Percentiles rank a stretch among this genome's conserved stretches.
Conservation (phyloP, 1,139 yeast species). For the Geotrichum citri-aurantii region DNA sequence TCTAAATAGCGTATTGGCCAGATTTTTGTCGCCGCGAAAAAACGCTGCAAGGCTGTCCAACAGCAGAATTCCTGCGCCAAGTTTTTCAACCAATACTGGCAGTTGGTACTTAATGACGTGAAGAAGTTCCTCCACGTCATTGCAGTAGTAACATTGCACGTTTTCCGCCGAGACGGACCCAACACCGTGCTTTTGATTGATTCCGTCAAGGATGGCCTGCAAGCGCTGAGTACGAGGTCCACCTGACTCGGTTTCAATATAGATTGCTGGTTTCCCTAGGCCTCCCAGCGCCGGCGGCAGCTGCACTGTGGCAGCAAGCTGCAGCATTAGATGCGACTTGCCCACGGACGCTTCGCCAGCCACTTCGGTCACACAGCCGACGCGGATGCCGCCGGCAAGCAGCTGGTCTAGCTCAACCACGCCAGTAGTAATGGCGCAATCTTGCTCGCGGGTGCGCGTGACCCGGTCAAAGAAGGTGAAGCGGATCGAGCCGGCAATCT, state of each 20-base stretch:
- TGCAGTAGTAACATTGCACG: constrained; percentile 58
- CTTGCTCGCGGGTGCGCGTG: constrained; percentile 7
- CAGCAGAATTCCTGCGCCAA: constrained; percentile 49
- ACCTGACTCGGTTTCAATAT: constrained; percentile 71
- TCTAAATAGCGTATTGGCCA: not conserved
- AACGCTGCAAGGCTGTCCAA: constrained; percentile 89
- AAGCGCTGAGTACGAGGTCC: constrained; percentile 58
- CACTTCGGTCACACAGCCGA: constrained; percentile 67
- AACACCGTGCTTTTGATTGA: constrained; percentile 22
- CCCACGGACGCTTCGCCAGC: constrained; percentile 85
- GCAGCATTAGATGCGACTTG: constrained; percentile 70
- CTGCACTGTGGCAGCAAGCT: constrained; percentile 55
- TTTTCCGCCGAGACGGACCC: constrained; percentile 39
- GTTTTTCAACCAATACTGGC: constrained; percentile 46
- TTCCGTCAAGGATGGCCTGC: constrained; percentile 34
- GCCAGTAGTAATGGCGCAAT: constrained; percentile 6
- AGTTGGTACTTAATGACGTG: constrained; percentile 68
- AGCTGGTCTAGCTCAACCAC: constrained; percentile 4
- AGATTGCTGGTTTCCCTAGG: constrained; percentile 46
- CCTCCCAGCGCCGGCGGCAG: constrained; percentile 45
- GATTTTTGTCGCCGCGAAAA: constrained; percentile 45
- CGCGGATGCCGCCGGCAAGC: constrained; percentile 47
- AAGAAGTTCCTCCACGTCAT: constrained; percentile 66
- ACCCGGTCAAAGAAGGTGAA: constrained; percentile 5
- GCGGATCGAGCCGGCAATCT: constrained; percentile 1